phyloP scores from a whole-genome alignment of 2,329 filamentous ascomycete species.

The Xylariaceae sp. region DNA sequence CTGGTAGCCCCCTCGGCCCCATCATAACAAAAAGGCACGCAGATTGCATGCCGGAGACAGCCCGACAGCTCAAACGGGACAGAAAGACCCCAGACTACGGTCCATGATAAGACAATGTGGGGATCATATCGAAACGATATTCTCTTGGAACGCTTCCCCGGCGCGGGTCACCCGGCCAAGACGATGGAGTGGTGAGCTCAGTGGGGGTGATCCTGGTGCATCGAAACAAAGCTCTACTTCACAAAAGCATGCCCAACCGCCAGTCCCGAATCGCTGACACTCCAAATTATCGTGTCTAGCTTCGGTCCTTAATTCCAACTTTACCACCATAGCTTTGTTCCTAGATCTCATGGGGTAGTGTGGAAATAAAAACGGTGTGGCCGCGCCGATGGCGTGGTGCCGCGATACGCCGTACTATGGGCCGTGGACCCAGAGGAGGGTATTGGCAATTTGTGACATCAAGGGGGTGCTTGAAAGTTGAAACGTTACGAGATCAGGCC shows the following conservation, averaged over 20 bases:
- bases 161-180: conserved; percentile 9
- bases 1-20: too few species aligned
- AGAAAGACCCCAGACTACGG: conserved; percentile 4
- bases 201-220: too few species aligned
- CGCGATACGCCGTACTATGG: neutral
- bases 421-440: neutral
- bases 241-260: too few species aligned
- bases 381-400: neutral
- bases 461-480: neutral
- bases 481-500: neutral
- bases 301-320: too few species aligned
- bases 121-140: conserved; percentile 7
- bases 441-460: neutral
- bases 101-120: conserved; percentile 9
- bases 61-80: conserved; percentile 2
- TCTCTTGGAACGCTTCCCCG: conserved; percentile 7
- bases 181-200: neutral
- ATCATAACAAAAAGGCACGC: too few species aligned
- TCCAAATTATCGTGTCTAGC: too few species aligned
- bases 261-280: too few species aligned
- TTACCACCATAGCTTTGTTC: too few species aligned
- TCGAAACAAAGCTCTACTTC: too few species aligned
- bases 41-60: too few species aligned
- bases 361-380: too few species aligned
- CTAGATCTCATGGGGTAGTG: too few species aligned